A percentile compares a stretch with the other conserved stretches of the same genome.
Evolutionary conservation across 345 rosid genomes (phyloP).

Genomic region (Firmiana major): DNA sequence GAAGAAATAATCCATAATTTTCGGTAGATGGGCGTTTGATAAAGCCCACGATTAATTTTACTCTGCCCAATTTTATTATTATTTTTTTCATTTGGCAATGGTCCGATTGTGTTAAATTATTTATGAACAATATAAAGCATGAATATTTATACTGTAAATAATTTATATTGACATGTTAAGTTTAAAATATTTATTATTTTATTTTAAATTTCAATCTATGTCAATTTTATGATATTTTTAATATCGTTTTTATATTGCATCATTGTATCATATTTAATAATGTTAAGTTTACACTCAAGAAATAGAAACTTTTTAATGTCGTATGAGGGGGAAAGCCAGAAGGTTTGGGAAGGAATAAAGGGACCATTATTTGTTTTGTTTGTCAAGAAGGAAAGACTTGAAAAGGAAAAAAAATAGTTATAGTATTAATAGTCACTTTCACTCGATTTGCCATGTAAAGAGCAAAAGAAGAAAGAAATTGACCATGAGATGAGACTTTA

Average conservation of each 20-base stretch:
- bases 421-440: background rate
- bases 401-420: background rate
- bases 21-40: background rate
- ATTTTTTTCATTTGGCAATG: no score
- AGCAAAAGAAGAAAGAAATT: background rate
- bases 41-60: background rate
- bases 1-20: background rate
- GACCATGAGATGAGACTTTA: background rate
- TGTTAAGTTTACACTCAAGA: no score
- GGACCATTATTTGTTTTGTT: background rate
- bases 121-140: no score
- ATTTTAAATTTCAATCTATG: no score
- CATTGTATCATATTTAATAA: no score
- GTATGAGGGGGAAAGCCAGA: background rate
- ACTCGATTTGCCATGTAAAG: background rate
- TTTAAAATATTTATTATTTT: no score
- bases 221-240: no score
- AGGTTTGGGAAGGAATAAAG: background rate
- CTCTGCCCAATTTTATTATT: background rate
- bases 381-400: background rate
- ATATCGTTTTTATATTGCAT: no score
- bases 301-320: background rate
- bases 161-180: no score
- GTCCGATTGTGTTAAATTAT: no score
- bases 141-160: no score